A percentile compares a stretch with the other conserved stretches of the same genome.
Conservation (phyloP, 2,329 filamentous ascomycete genomes). For the Trichoderma guizhouense region DNA sequence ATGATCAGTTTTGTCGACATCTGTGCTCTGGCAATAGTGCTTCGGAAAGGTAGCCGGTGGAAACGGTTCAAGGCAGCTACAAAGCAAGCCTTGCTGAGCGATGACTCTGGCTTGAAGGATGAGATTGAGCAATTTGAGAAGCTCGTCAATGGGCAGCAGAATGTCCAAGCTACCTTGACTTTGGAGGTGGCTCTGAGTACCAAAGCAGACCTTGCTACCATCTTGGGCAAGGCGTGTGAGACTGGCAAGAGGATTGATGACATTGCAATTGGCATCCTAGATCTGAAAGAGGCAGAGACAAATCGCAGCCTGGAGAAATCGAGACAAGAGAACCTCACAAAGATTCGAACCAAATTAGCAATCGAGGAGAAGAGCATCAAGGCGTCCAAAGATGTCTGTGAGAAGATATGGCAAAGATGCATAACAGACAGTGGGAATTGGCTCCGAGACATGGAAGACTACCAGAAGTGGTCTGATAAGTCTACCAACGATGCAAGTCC, state of each 20-base stretch:
- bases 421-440: background rate
- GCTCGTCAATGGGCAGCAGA: background rate
- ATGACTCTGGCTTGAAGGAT: background rate
- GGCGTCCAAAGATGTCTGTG: background rate
- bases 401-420: background rate
- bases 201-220: background rate
- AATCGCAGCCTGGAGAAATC: background rate
- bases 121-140: background rate
- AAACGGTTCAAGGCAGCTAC: background rate
- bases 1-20: background rate
- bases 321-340: background rate
- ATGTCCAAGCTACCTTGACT: background rate
- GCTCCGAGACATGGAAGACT: background rate
- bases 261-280: background rate
- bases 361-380: background rate
- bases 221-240: background rate
- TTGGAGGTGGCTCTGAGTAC: background rate
- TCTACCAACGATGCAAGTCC: background rate
- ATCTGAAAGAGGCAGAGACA: background rate
- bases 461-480: background rate
- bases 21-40: background rate
- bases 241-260: background rate
- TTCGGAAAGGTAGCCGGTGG: background rate
- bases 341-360: background rate
- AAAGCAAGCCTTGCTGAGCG: background rate